These are phyloP conservation scores for Austroboletus novae-zelandiae DNA, from an alignment of 1,284 basidiomycete species.

Conservation along the genomic window DNA sequence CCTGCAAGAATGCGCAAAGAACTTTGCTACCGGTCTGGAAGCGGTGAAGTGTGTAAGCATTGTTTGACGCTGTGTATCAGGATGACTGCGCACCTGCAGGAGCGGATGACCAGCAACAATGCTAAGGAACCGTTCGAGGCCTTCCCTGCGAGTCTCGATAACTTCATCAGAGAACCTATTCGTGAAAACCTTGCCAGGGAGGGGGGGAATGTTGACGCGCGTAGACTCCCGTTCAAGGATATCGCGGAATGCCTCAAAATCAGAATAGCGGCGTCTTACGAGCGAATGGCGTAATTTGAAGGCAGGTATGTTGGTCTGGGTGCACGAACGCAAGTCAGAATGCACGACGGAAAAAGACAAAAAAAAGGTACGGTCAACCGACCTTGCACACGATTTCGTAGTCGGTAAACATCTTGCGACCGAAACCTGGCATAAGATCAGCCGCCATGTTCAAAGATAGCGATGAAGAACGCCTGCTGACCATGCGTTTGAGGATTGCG, in stretches of 20 bases:
- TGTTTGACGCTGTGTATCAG: not conserved
- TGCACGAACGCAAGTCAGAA: not conserved
- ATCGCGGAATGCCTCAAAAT: slow-evolving; percentile 99
- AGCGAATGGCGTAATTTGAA: slow-evolving; percentile 96
- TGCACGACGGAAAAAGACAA: not conserved
- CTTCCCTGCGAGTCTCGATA: slow-evolving; percentile 89
- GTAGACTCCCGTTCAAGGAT: slow-evolving; percentile 97
- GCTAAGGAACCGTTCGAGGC: slow-evolving; percentile 92
- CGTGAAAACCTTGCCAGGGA: slow-evolving; percentile 96
- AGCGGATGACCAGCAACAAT: slow-evolving; percentile 97
- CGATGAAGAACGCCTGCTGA: slow-evolving; percentile 36
- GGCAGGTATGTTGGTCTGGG: slow-evolving; percentile 96
- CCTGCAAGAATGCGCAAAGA: slow-evolving; percentile 93
- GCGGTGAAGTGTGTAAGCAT: slow-evolving; percentile 10
- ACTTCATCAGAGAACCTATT: slow-evolving; percentile 98
- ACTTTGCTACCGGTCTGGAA: slow-evolving; percentile 94
- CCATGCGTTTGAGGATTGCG: slow-evolving; percentile 96
- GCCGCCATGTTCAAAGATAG: not conserved
- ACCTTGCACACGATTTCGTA: slow-evolving; percentile 99
- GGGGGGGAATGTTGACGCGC: slow-evolving; percentile 93
- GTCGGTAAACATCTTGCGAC: slow-evolving; percentile 98
- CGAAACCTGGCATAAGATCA: slow-evolving; percentile 63
- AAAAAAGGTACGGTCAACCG: not conserved
- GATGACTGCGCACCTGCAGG: slow-evolving; percentile 69
- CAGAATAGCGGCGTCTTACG: slow-evolving; percentile 94